These are phyloP conservation scores for Rubroshorea leprosula DNA, from an alignment of 345 rosid species.

Conservation along the genomic window DNA sequence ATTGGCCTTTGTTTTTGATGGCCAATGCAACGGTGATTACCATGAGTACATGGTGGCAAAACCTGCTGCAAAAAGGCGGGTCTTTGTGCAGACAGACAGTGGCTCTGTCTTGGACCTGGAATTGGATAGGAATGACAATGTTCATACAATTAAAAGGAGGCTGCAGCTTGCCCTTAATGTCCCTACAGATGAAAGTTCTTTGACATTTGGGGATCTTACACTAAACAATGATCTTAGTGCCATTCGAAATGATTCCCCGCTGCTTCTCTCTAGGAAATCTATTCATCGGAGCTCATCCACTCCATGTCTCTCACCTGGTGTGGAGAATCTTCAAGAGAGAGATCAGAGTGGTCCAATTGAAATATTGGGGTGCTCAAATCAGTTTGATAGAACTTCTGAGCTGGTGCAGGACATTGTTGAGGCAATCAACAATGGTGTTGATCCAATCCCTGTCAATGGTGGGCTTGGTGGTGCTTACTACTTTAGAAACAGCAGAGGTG, in stretches of 20 bases:
- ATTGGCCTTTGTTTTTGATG: conserved; percentile 81
- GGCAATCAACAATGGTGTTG: conserved; percentile 84
- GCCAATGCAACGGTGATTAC: conserved; percentile 62
- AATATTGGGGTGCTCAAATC: conserved; percentile 60
- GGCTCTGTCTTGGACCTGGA: conserved; percentile 85
- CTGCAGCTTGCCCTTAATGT: conserved; percentile 72
- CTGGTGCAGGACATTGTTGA: conserved; percentile 65
- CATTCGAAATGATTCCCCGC: conserved; percentile 79
- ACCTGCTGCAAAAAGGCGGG: conserved; percentile 70
- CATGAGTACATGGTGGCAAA: conserved; percentile 48
- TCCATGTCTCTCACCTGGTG: conserved; percentile 94
- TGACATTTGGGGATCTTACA: conserved; percentile 73
- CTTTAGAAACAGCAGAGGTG: conserved; percentile 64
- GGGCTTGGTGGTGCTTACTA: conserved; percentile 98
- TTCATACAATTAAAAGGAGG: conserved; percentile 75
- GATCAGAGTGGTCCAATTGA: conserved; percentile 86
- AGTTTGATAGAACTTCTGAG: conserved; percentile 38
- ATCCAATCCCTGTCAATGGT: conserved; percentile 63
- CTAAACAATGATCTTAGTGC: conserved; percentile 78
- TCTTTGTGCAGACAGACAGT: conserved; percentile 85
- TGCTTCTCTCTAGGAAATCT: conserved; percentile 68
- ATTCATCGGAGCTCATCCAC: conserved; percentile 94
- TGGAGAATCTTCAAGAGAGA: conserved; percentile 67
- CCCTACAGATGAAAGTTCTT: conserved; percentile 60
- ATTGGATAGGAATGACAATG: conserved; percentile 72